Conservation (phyloP, 306 rosid genomes). For the Quercus cerris region DNA sequence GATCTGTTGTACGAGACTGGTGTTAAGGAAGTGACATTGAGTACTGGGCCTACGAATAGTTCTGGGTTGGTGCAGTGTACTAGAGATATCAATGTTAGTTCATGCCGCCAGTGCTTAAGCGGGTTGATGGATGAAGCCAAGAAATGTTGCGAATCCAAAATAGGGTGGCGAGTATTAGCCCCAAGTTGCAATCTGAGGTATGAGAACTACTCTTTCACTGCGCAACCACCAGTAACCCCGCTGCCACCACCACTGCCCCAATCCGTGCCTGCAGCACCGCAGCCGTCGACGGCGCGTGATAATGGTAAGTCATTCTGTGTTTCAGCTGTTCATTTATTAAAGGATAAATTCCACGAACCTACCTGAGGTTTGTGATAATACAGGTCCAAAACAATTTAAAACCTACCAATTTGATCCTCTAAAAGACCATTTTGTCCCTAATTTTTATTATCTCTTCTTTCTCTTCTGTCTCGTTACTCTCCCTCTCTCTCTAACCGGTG, state of each 20-base stretch:
- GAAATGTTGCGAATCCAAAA: background rate
- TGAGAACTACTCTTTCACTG: constrained; percentile 29
- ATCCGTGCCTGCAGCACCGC: background rate
- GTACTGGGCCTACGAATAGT: background rate
- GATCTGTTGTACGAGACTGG: background rate
- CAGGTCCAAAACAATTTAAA: no score
- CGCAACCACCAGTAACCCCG: background rate
- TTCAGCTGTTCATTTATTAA: no score
- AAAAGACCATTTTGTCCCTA: no score
- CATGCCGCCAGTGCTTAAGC: constrained; percentile 27
- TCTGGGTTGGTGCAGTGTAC: constrained; percentile 45
- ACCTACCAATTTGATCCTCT: no score
- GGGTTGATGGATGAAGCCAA: constrained; percentile 13
- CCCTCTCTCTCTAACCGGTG: no score
- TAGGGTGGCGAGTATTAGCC: constrained; percentile 37
- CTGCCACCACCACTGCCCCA: background rate
- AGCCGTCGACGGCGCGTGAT: background rate
- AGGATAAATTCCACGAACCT: no score
- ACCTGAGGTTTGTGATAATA: no score
- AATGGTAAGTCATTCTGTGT: constrained; percentile 10
- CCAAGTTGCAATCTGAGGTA: constrained; percentile 40
- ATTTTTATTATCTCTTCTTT: no score
- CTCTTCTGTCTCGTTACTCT: no score
- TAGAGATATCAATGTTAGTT: constrained; percentile 23
- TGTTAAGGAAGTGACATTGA: background rate